Conservation (phyloP, 139 green algal species). For the Chlamydomonas sp. region DNA sequence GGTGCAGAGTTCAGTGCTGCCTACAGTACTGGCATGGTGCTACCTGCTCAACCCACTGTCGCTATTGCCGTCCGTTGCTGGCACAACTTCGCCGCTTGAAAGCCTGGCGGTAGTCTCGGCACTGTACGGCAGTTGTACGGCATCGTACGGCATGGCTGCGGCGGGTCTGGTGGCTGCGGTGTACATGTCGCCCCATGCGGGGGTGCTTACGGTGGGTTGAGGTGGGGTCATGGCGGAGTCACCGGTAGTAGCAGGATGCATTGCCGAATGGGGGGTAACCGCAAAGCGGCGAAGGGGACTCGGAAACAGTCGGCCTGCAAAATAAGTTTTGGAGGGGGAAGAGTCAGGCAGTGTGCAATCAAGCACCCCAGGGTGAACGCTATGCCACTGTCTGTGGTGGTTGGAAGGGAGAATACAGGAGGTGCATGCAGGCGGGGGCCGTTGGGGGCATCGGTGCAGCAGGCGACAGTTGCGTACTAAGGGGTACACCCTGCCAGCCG, state of each 20-base stretch:
- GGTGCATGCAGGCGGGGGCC: too few species aligned
- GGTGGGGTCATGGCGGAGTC: background rate
- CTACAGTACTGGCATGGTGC: background rate
- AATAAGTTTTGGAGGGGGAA: too few species aligned
- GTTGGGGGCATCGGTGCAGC: too few species aligned
- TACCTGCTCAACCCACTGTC: conserved; percentile 69
- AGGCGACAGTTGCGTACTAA: too few species aligned
- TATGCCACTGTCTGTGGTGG: too few species aligned
- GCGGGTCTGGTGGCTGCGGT: conserved; percentile 35
- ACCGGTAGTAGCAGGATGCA: background rate
- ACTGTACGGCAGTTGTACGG: conserved; percentile 16
- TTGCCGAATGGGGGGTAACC: background rate
- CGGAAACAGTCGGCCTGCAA: too few species aligned
- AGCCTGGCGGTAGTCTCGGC: conserved; percentile 41
- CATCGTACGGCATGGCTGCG: conserved; percentile 25
- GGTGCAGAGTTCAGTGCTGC: background rate
- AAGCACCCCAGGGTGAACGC: too few species aligned
- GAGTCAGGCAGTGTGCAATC: too few species aligned
- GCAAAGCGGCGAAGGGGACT: background rate
- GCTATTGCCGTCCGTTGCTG: conserved; percentile 40
- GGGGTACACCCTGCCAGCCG: too few species aligned
- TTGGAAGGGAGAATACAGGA: too few species aligned
- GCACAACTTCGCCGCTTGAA: conserved; percentile 52
- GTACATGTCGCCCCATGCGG: conserved; percentile 54
- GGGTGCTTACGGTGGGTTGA: conserved; percentile 55